Percentiles rank a stretch among this genome's conserved stretches.
phyloP scores from a whole-genome alignment of 805 yeast genomes.

The Ogataea trehaloabstinens region DNA sequence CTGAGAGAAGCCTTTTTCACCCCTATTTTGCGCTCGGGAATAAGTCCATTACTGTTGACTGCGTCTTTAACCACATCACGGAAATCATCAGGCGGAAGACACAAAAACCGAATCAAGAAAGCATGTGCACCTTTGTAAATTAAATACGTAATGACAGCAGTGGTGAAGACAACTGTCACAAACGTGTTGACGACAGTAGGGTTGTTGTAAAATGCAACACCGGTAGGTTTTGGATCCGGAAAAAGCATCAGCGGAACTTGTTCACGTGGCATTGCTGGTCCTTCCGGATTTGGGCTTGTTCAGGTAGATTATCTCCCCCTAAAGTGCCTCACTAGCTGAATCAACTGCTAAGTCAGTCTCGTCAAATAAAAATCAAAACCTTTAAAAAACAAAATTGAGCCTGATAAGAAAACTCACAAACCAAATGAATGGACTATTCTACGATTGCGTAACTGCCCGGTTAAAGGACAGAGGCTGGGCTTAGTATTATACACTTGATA shows the following conservation, averaged over 20 bases:
- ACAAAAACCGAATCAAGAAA: conserved; percentile 22
- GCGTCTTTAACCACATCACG: conserved; percentile 23
- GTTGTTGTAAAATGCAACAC: conserved; percentile 12
- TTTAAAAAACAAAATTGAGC: too few relatives aligned
- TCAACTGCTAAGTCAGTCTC: too few relatives aligned
- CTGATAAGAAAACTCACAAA: too few relatives aligned
- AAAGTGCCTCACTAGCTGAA: too few relatives aligned
- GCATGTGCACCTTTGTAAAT: conserved; percentile 19
- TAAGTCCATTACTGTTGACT: conserved; percentile 17
- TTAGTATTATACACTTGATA: too few relatives aligned
- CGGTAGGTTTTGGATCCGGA: conserved; percentile 6
- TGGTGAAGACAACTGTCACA: conserved; percentile 6
- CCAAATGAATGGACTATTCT: too few relatives aligned
- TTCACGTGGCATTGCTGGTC: neutral
- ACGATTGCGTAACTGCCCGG: too few relatives aligned
- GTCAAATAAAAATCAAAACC: too few relatives aligned
- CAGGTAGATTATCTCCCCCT: too few relatives aligned
- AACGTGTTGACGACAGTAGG: conserved; percentile 8
- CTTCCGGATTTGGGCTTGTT: too few relatives aligned
- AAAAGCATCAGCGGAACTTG: conserved; percentile 18
- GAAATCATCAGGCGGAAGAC: conserved; percentile 30
- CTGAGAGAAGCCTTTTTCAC: conserved; percentile 27
- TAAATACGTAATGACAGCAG: conserved; percentile 6
- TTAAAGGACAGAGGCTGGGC: too few relatives aligned
- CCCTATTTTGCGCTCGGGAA: conserved; percentile 24